Base-by-base conservation (phyloP, 805 yeast species). In the Schwanniomyces yamadae region DNA sequence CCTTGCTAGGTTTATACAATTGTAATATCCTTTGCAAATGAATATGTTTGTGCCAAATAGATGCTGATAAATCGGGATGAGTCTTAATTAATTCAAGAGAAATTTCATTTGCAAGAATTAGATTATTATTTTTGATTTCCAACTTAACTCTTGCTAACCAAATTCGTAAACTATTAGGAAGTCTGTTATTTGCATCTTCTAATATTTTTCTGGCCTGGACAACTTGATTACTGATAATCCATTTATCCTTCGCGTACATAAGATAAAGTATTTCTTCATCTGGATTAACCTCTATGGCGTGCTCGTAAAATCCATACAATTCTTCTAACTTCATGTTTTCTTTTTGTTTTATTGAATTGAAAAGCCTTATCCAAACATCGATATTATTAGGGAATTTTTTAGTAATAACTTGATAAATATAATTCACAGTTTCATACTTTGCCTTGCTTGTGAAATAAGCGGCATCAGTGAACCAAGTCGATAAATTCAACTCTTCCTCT, bases 111-210 rank as follows among this genome's bases (percentile, higher is more conserved):
- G 83, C 82, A 4, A 54, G 45, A 1, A 54, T 55, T 37, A 71
- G 70, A 21, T 72, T 52, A 4, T 61, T 57, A 5, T 65, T 58
- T 15, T 67, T 67, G 12, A 64, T 60, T 37, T 84, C 85, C 22
- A 88, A 57, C 44, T 85, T 82, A 16, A 83, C 66, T n/a, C 81
- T 69, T 0, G 91, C 91, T 33, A 82, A 61, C 86, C 88, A 82
- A 7, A 87, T 53, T 16, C 72, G 76, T 41, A 77, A 81, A 41
- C 63, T 67, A 0, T 57, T 44, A 1, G 82, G 75, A 6, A 74
- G 57, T 2, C 46, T 36, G 4, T 61, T 50, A 28, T 74, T 53
- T 0, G 84, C 83, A 10, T 66, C 59, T 2, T 62, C 51, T 5
- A 89, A 59, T 4, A 85, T 73, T 1, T 51, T 46, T 34, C 80